Conservation (phyloP, 2,329 filamentous ascomycete species). For the Cytospora piceae region DNA sequence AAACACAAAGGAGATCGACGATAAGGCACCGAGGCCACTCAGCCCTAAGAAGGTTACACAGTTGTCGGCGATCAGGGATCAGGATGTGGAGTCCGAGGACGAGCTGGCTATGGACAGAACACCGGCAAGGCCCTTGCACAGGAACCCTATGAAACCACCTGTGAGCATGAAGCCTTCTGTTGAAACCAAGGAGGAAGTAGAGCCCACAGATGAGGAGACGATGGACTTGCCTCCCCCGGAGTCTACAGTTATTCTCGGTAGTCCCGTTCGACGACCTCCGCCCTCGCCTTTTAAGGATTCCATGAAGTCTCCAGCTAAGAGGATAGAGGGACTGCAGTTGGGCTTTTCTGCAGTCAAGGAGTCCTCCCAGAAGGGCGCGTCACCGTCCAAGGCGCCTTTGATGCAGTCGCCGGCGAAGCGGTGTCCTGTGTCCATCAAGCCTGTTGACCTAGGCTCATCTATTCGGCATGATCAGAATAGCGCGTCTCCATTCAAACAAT, state of each 20-base stretch:
- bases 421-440: conserved; percentile 49
- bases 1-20: conserved; percentile 39
- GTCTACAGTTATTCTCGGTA: conserved; percentile 48
- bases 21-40: conserved; percentile 49
- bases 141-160: conserved; percentile 58
- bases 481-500: conserved; percentile 50
- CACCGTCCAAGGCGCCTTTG: conserved; percentile 46
- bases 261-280: conserved; percentile 59
- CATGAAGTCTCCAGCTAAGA: conserved; percentile 60
- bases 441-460: conserved; percentile 38
- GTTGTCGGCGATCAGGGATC: conserved; percentile 45
- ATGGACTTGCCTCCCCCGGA: conserved; percentile 43
- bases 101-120: conserved; percentile 59
- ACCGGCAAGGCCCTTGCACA: conserved; percentile 56
- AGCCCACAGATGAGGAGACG: conserved; percentile 36
- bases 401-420: conserved; percentile 58
- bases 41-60: conserved; percentile 69
- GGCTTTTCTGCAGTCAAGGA: conserved; percentile 22
- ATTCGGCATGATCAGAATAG: conserved; percentile 35
- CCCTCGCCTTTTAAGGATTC: conserved; percentile 58
- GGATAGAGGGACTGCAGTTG: conserved; percentile 47
- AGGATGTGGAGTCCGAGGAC: conserved; percentile 59
- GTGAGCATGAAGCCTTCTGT: conserved; percentile 37
- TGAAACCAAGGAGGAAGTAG: conserved; percentile 42
- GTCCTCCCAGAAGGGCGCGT: conserved; percentile 37